Evolutionary conservation across 2,329 filamentous ascomycete species (phyloP).

Genomic region (Fusarium sp.): DNA sequence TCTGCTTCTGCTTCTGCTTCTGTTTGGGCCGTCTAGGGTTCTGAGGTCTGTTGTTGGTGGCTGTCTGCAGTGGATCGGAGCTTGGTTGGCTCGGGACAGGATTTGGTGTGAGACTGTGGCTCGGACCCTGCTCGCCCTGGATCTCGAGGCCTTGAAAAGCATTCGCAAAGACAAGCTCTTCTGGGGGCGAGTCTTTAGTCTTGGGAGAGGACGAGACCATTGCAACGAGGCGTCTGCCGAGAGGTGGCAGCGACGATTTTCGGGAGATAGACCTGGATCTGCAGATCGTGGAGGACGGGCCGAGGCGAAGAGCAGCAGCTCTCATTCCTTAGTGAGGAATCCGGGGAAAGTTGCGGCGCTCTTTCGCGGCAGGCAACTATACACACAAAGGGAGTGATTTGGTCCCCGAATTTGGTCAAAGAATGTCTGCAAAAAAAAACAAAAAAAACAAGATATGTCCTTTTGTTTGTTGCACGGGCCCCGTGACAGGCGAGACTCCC

Average conservation of each 20-base stretch:
- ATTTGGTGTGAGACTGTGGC: slow-evolving; percentile 6
- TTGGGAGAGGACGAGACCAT: slow-evolving; percentile 34
- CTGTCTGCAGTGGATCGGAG: slow-evolving; percentile 17
- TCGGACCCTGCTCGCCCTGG: slow-evolving; percentile 19
- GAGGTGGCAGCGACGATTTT: slow-evolving; percentile 23
- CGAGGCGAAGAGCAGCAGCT: slow-evolving; percentile 41
- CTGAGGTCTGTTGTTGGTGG: slow-evolving; percentile 14
- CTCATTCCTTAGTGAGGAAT: slow-evolving; percentile 38
- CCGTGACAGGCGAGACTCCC: slow-evolving; percentile 9
- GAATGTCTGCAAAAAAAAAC: background rate
- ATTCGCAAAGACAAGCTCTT: slow-evolving; percentile 27
- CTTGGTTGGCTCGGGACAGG: slow-evolving; percentile 18
- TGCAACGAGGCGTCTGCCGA: slow-evolving; percentile 21
- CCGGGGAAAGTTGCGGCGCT: slow-evolving; percentile 5
- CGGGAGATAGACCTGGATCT: slow-evolving; percentile 33
- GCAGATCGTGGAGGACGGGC: slow-evolving; percentile 35
- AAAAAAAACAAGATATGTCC: background rate
- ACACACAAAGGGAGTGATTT: background rate
- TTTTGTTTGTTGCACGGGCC: slow-evolving; percentile 2
- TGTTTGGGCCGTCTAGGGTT: slow-evolving; percentile 25
- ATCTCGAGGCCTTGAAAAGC: slow-evolving; percentile 34
- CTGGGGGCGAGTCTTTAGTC: slow-evolving; percentile 9
- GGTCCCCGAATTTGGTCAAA: slow-evolving; percentile 1
- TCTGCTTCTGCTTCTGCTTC: slow-evolving; percentile 24
- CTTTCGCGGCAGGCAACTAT: slow-evolving; percentile 21